These are phyloP conservation scores for Baorangia bicolor DNA, from an alignment of 768 basidiomycete genomes.

Conservation along the genomic window DNA sequence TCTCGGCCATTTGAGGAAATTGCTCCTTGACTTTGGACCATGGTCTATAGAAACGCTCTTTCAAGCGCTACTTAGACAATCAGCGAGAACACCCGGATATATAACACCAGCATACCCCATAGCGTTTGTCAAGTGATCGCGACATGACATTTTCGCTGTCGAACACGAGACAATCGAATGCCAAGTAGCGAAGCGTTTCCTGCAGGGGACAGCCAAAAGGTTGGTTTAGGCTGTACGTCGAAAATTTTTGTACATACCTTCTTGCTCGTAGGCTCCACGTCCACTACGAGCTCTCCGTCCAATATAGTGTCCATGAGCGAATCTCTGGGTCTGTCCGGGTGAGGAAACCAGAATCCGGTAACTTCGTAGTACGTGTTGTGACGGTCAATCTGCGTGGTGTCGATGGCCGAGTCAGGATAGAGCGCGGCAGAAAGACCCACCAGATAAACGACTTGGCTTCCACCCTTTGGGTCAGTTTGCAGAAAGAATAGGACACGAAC, in stretches of 20 bases:
- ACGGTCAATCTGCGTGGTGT: constrained; percentile 76
- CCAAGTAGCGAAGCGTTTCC: constrained; percentile 81
- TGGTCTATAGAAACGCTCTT: constrained; percentile 80
- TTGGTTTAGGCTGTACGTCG: neutral
- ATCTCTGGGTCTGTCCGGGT: constrained; percentile 66
- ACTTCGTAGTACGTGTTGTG: constrained; percentile 83
- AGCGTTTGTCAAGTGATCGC: constrained; percentile 79
- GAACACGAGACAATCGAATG: constrained; percentile 91
- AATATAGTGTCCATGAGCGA: constrained; percentile 79
- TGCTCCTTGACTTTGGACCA: constrained; percentile 68
- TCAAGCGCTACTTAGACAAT: constrained; percentile 44
- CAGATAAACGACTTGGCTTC: constrained; percentile 66
- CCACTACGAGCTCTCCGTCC: constrained; percentile 93
- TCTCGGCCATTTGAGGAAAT: constrained; percentile 61
- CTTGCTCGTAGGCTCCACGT: constrained; percentile 75
- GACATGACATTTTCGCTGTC: constrained; percentile 87
- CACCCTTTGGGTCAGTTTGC: constrained; percentile 50
- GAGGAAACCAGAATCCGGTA: constrained; percentile 83
- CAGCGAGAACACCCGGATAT: neutral
- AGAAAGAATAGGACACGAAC: constrained; percentile 86
- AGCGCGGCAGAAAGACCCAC: constrained; percentile 45
- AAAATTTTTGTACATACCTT: constrained; percentile 45
- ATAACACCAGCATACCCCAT: constrained; percentile 61
- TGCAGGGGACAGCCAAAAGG: constrained; percentile 29
- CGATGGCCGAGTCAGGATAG: constrained; percentile 1